Conservation (phyloP, 805 yeast species). For the Wickerhamiella bombiphila region DNA sequence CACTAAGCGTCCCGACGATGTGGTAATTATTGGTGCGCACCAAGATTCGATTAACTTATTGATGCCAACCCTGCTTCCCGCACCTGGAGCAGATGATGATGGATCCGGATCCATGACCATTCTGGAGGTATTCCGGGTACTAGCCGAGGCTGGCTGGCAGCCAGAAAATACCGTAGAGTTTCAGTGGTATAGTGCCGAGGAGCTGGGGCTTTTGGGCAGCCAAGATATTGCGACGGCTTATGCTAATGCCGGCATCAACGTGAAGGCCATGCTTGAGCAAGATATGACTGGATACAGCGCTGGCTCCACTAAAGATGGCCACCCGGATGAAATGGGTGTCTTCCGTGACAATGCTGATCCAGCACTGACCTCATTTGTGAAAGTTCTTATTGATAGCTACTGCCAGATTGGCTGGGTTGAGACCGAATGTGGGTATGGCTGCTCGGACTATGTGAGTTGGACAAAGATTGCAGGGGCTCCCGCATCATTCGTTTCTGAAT, state of each 20-base stretch:
- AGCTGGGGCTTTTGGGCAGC: conserved; percentile 79
- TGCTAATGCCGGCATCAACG: conserved; percentile 30
- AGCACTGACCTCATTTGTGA: conserved; percentile 42
- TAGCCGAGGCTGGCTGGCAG: conserved; percentile 31
- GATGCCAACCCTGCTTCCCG: conserved; percentile 49
- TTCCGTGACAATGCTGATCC: conserved; percentile 52
- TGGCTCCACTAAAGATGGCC: conserved; percentile 30
- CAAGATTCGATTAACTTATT: conserved; percentile 67
- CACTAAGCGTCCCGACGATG: conserved; percentile 26
- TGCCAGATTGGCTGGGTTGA: conserved; percentile 54
- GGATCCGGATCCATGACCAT: conserved; percentile 74
- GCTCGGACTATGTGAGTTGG: conserved; percentile 43
- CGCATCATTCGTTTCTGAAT: conserved; percentile 64
- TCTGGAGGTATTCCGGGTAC: conserved; percentile 54
- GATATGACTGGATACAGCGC: conserved; percentile 79
- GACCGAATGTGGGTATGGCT: conserved; percentile 76
- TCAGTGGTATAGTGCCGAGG: conserved; percentile 92
- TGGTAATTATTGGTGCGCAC: conserved; percentile 73
- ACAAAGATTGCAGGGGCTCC: conserved; percentile 48
- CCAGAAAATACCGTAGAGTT: conserved; percentile 74
- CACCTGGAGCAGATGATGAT: conserved; percentile 94
- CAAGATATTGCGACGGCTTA: conserved; percentile 54
- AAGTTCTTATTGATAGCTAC: conserved; percentile 44
- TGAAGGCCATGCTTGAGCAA: conserved; percentile 76
- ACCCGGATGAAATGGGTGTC: conserved; percentile 52